These are phyloP conservation scores for Avena atlantica DNA, from an alignment of 176 grass and related monocot species.

Conservation along the genomic window DNA sequence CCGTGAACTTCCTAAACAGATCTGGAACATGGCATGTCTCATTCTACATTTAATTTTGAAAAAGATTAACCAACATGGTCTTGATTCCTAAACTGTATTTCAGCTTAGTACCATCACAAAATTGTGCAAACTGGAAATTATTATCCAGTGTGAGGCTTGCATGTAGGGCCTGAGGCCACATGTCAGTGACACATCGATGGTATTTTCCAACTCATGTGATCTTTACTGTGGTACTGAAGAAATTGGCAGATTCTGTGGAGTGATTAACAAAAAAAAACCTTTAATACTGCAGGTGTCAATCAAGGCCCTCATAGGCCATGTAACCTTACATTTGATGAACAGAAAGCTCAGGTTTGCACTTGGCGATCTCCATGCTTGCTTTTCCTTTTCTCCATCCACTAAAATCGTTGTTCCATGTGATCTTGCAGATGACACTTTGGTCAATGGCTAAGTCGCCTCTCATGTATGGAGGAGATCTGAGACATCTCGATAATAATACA, in stretches of 20 bases:
- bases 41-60: slow-evolving; percentile 1
- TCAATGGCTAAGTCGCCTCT: slow-evolving; percentile 90
- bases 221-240: not conserved
- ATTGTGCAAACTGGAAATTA: slow-evolving; percentile 33
- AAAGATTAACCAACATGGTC: not conserved
- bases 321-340: slow-evolving; percentile 80
- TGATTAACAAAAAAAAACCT: not conserved
- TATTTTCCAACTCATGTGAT: slow-evolving; percentile 15
- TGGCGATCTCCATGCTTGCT: slow-evolving; percentile 2
- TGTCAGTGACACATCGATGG: not conserved
- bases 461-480: slow-evolving; percentile 96
- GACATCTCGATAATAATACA: slow-evolving; percentile 60
- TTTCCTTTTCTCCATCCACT: slow-evolving; percentile 28
- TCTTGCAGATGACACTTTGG: slow-evolving; percentile 84
- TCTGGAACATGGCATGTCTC: slow-evolving; percentile 24
- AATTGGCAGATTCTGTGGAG: not conserved
- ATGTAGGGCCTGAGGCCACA: slow-evolving; percentile 16
- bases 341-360: slow-evolving; percentile 79
- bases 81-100: slow-evolving; percentile 28
- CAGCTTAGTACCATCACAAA: slow-evolving; percentile 25
- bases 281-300: slow-evolving; percentile 56
- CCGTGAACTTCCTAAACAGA: not conserved
- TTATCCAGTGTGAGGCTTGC: not conserved
- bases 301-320: slow-evolving; percentile 81
- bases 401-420: slow-evolving; percentile 22